These are phyloP conservation scores for Quercus engelmannii DNA, from an alignment of 306 rosid genomes.

Conservation along the genomic window DNA sequence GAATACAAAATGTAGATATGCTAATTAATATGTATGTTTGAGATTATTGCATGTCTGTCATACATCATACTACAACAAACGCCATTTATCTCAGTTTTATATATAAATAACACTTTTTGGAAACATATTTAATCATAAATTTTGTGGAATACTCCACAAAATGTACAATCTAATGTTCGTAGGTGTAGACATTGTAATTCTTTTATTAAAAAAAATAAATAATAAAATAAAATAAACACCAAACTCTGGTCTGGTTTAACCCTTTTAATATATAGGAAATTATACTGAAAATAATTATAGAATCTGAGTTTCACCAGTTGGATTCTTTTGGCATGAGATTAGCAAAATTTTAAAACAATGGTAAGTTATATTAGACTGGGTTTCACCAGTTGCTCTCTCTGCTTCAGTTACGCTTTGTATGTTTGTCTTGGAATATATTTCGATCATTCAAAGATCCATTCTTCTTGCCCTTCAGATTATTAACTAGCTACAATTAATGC, in stretches of 20 bases:
- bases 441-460: not conserved
- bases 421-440: not conserved
- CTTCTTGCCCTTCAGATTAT: not conserved
- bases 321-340: not conserved
- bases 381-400: not conserved
- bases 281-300: not conserved
- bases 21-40: not conserved
- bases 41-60: not conserved
- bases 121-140: not conserved
- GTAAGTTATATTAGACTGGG: not conserved
- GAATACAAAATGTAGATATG: not conserved
- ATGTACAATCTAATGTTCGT: not conserved
- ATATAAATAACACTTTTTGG: not conserved
- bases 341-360: not conserved
- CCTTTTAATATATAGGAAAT: not conserved
- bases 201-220: not conserved
- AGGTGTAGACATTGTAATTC: not conserved
- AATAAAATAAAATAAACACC: no score
- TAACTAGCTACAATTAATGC: not conserved
- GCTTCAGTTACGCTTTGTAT: not conserved
- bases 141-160: not conserved
- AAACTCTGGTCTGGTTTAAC: not conserved
- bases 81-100: not conserved
- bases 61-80: not conserved
- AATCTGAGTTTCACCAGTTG: not conserved